phyloP scores from a whole-genome alignment of 805 yeast species.

The Jamesozyma hellenica region DNA sequence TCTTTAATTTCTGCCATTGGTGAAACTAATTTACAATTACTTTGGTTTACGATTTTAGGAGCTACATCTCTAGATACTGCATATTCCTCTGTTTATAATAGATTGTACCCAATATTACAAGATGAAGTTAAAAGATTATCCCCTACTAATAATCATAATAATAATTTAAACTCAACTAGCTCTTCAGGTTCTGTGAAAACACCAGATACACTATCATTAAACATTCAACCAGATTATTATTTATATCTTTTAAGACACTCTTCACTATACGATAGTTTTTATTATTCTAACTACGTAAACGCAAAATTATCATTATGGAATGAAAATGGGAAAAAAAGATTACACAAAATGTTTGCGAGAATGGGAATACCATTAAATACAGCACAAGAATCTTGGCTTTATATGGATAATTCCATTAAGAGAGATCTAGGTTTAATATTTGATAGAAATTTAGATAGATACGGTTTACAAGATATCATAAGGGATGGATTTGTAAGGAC shows the following conservation, averaged over 20 bases:
- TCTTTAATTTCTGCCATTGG: conserved; percentile 73
- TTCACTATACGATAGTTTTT: conserved; percentile 83
- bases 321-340: conserved; percentile 75
- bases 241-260: conserved; percentile 83
- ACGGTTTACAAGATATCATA: conserved; percentile 73
- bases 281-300: conserved; percentile 83
- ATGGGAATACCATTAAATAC: conserved; percentile 88
- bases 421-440: conserved; percentile 61
- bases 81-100: conserved; percentile 65
- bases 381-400: conserved; percentile 89
- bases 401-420: conserved; percentile 74
- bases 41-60: conserved; percentile 89
- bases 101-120: conserved; percentile 59
- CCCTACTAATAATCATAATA: conserved; percentile 24
- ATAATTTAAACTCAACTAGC: conserved; percentile 5
- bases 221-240: conserved; percentile 74
- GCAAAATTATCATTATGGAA: conserved; percentile 83
- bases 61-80: conserved; percentile 68
- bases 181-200: conserved; percentile 20
- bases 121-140: conserved; percentile 76
- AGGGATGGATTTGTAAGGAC: conserved; percentile 80
- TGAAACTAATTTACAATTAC: conserved; percentile 52
- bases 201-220: conserved; percentile 39
- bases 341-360: conserved; percentile 86
- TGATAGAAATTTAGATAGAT: conserved; percentile 55